Conservation (phyloP, 2,329 filamentous ascomycete genomes). For the Aureobasidium musti region DNA sequence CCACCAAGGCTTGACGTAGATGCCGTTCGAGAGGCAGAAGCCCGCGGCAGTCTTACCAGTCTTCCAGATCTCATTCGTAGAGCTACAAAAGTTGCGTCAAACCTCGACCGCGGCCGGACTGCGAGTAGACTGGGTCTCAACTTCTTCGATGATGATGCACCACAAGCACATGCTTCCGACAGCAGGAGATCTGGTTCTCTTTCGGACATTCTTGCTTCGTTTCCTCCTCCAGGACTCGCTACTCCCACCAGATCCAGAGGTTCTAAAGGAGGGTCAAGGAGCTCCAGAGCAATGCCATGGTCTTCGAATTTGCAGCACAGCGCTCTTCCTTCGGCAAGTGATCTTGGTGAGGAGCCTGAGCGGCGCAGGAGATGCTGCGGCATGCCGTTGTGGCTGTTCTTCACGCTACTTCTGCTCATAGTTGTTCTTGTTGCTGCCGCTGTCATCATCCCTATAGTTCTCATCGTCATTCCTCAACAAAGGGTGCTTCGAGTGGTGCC, state of each 20-base stretch:
- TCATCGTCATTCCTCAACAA: constrained; percentile 61
- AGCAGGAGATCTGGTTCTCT: constrained; percentile 55
- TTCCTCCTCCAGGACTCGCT: constrained; percentile 60
- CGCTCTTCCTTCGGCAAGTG: constrained; percentile 29
- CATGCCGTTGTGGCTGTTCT: constrained; percentile 75
- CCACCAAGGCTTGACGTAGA: constrained; percentile 81
- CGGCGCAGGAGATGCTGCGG: constrained; percentile 70
- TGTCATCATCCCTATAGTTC: constrained; percentile 71
- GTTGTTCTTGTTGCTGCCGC: constrained; percentile 76
- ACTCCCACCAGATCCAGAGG: constrained; percentile 34
- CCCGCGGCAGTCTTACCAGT: constrained; percentile 86
- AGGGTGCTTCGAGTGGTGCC: constrained; percentile 36
- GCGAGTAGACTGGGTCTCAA: constrained; percentile 59
- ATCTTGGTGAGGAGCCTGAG: constrained; percentile 24
- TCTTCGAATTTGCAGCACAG: constrained; percentile 30
- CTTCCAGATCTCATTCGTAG: constrained; percentile 86
- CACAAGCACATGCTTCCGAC: not conserved
- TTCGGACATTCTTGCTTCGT: constrained; percentile 65
- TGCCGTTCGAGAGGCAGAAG: constrained; percentile 76
- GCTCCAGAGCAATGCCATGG: constrained; percentile 23
- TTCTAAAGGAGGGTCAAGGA: constrained; percentile 17
- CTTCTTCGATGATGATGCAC: constrained; percentile 47
- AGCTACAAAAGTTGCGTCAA: constrained; percentile 81
- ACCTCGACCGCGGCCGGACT: constrained; percentile 79
- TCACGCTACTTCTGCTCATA: constrained; percentile 65